Base-by-base conservation (phyloP, 2,329 filamentous ascomycete species). In the Xylaria multiplex region DNA sequence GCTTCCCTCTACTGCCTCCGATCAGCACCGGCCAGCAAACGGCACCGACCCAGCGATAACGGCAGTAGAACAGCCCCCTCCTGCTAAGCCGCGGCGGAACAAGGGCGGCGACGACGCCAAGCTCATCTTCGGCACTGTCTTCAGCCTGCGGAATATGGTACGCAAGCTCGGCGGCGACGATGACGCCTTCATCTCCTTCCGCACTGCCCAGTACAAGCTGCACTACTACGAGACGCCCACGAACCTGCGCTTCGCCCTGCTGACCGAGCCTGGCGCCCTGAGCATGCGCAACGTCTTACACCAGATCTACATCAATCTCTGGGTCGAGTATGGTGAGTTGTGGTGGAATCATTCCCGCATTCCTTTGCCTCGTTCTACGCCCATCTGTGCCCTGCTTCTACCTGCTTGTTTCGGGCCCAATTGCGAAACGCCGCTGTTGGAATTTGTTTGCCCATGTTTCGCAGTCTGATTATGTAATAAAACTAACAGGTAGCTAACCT, bases 151-250 rank as follows among this genome's bases (percentile, higher is more conserved):
- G 74, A 97, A 97, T 81, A 97, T 99, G 91, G 93, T 92, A 69
- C 92, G 93, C 79, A 97, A 97, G 84, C 87, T 99, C 54, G 95
- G 95, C 75, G 95, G 95, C 71, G 89, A 93, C 61, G 93, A 97
- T 78, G 95, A 97, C 82, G 93, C 92, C 77, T 99, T 99, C 80
- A 91, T 99, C 73, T 93, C 91, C 72, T 99, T 92, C 81, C 91
- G 93, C 73, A 99, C 96, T 59, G 92, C 87, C 72, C 91, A 97
- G 80, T 99, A 99, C 85, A 97, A 97, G 82, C 87, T 99, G 74
- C 96, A 99, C 82, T 99, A 97, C 84, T 99, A 97, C 85, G 96
- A 99, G 84, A 98, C 96, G 13, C 93, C 94, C 0, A 96, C 93
- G 59, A 96, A 93, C 78, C 90, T 97, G 80, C 96, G 97, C 77